Percentiles rank a stretch among this genome's conserved stretches.
Evolutionary conservation across 495 filamentous ascomycete species (phyloP).

Genomic region (Aspergillus conjunctus): DNA sequence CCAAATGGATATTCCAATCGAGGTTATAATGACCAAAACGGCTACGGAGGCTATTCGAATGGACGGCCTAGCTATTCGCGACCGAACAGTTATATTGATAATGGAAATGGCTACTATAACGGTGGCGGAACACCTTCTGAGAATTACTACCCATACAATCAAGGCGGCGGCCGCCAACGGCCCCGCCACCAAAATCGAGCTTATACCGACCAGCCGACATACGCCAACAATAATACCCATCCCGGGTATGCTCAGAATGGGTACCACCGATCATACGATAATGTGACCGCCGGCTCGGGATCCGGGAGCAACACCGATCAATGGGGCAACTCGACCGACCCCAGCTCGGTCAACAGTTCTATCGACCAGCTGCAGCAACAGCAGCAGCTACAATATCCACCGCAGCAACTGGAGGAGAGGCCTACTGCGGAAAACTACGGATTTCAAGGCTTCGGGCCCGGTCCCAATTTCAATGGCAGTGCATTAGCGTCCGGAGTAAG

Average conservation of each 20-base stretch:
- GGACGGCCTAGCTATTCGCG: conserved; percentile 47
- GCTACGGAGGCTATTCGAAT: conserved; percentile 55
- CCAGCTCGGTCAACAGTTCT: conserved; percentile 88
- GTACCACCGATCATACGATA: conserved; percentile 82
- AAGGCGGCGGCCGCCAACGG: conserved; percentile 32
- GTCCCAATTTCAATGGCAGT: conserved; percentile 32
- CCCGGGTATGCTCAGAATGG: conserved; percentile 64
- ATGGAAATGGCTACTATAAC: conserved; percentile 43
- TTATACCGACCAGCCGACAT: conserved; percentile 46
- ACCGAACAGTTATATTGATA: conserved; percentile 61
- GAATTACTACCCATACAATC: conserved; percentile 42
- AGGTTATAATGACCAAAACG: conserved; percentile 53
- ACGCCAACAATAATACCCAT: conserved; percentile 40
- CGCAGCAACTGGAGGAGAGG: conserved; percentile 46
- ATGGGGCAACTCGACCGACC: conserved; percentile 81
- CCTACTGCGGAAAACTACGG: conserved; percentile 58
- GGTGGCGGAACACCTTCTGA: conserved; percentile 41
- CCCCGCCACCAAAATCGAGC: conserved; percentile 53
- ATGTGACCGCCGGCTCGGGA: conserved; percentile 72
- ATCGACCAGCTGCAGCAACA: conserved; percentile 64
- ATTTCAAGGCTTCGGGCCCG: conserved; percentile 51
- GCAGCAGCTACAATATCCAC: conserved; percentile 34
- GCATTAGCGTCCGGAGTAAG: conserved; percentile 15
- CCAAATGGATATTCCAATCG: conserved; percentile 41
- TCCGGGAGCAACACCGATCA: conserved; percentile 65